A percentile compares a stretch with the other conserved stretches of the same genome.
These are phyloP conservation scores for Celoporthe dispersa DNA, from an alignment of 2,329 filamentous ascomycete genomes.

Conservation along the genomic window DNA sequence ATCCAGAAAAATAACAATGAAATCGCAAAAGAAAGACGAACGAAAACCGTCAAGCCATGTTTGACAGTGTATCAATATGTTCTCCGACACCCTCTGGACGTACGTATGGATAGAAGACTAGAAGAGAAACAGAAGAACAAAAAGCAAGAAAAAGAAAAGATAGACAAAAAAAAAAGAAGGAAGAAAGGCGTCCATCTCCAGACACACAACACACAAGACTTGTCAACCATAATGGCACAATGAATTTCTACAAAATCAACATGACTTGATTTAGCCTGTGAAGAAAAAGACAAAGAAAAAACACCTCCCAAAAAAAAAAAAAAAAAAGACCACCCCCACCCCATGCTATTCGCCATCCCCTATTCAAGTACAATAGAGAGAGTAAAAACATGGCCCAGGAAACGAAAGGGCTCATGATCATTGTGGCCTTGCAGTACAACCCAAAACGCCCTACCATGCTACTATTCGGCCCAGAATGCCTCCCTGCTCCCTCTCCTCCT, in stretches of 20 bases:
- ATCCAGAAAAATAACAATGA: neutral
- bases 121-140: too few relatives aligned
- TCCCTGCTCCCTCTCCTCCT: neutral
- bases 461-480: neutral
- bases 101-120: neutral
- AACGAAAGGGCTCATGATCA: neutral
- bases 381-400: neutral
- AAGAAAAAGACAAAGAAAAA: neutral
- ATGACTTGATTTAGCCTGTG: neutral
- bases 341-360: neutral
- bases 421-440: conserved; percentile 13
- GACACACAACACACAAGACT: neutral
- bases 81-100: neutral
- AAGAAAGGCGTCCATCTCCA: neutral
- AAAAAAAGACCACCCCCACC: neutral
- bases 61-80: neutral
- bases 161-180: too few relatives aligned
- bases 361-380: neutral
- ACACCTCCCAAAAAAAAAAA: neutral
- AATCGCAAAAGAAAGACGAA: neutral
- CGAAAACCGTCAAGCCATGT: neutral
- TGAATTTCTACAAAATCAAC: neutral
- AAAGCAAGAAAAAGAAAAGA: too few relatives aligned
- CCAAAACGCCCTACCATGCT: conserved; percentile 27
- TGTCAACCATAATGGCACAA: neutral